phyloP scores from a whole-genome alignment of 192 early-diverging fungal genomes.

The Thoreauomyces humboldtii region DNA sequence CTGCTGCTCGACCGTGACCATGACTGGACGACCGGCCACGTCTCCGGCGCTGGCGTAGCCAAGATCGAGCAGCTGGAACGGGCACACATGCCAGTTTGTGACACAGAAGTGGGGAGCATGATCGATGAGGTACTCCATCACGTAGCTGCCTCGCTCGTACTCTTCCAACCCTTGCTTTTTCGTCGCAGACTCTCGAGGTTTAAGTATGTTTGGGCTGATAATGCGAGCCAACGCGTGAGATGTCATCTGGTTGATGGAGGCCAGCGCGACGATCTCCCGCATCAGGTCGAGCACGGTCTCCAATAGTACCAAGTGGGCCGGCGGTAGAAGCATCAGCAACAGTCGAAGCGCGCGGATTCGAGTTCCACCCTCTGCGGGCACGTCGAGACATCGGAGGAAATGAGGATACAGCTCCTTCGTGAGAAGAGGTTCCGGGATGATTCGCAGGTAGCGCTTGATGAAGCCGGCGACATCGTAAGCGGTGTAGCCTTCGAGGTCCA shows the following conservation, averaged over 20 bases:
- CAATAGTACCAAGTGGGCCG: conserved; percentile 40
- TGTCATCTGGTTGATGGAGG: conserved; percentile 46
- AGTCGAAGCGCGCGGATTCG: conserved; percentile 41
- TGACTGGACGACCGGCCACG: background rate
- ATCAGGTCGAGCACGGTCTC: conserved; percentile 46
- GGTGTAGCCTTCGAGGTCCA: conserved; percentile 47
- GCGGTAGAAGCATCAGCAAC: conserved; percentile 48
- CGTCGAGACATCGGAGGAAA: conserved; percentile 46
- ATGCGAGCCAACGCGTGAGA: conserved; percentile 43
- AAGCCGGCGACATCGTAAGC: conserved; percentile 52
- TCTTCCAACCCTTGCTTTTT: conserved; percentile 45
- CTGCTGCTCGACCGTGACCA: background rate
- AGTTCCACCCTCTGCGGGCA: conserved; percentile 38
- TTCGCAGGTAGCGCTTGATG: conserved; percentile 46
- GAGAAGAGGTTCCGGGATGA: conserved; percentile 49
- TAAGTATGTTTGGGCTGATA: conserved; percentile 47
- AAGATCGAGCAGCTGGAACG: conserved; percentile 41
- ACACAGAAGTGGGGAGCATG: conserved; percentile 38
- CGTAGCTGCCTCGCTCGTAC: conserved; percentile 44
- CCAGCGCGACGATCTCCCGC: conserved; percentile 20
- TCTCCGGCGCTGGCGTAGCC: conserved; percentile 13
- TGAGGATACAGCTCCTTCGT: conserved; percentile 42
- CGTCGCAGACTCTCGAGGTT: conserved; percentile 22
- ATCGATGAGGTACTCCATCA: conserved; percentile 45
- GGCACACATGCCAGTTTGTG: conserved; percentile 22